These are phyloP conservation scores for Lagenidium giganteum DNA, from an alignment of 352 stramenopile species.

Conservation along the genomic window DNA sequence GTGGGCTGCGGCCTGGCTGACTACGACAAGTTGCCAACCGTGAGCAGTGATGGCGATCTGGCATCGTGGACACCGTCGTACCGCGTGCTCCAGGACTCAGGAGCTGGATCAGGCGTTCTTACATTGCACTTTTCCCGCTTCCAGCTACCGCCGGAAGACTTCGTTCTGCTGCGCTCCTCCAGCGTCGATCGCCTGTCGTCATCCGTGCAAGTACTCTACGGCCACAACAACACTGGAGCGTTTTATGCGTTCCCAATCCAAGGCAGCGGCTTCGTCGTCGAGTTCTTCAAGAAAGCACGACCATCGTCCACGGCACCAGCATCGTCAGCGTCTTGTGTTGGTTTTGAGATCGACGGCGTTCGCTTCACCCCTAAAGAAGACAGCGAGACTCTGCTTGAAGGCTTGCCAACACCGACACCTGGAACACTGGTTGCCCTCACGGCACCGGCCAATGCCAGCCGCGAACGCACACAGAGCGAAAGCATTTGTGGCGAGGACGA, in stretches of 20 bases:
- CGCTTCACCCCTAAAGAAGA: constrained; percentile 35
- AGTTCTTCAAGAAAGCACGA: constrained; percentile 28
- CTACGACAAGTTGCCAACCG: too few species aligned
- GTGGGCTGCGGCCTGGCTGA: too few species aligned
- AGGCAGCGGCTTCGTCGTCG: constrained; percentile 37
- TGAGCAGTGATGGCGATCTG: too few species aligned
- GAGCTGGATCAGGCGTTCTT: constrained; percentile 51
- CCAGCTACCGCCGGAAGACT: constrained; percentile 38
- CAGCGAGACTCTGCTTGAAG: constrained; percentile 12
- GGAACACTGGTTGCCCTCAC: constrained; percentile 1
- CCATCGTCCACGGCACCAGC: constrained; percentile 1
- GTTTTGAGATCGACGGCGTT: constrained; percentile 44
- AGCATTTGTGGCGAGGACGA: constrained; percentile 57
- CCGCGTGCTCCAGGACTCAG: constrained; percentile 33
- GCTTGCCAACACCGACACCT: constrained; percentile 8
- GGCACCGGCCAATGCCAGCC: constrained; percentile 5
- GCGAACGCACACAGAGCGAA: background rate
- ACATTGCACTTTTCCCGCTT: constrained; percentile 56
- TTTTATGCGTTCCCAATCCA: constrained; percentile 50
- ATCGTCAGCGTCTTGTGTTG: constrained; percentile 21
- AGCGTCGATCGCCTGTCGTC: constrained; percentile 15
- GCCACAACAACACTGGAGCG: constrained; percentile 38
- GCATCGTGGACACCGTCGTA: constrained; percentile 32
- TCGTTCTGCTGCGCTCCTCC: constrained; percentile 30
- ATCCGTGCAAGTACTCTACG: constrained; percentile 19